These are phyloP conservation scores for Colletotrichum sp. DNA, from an alignment of 2,329 filamentous ascomycete species.

Conservation along the genomic window DNA sequence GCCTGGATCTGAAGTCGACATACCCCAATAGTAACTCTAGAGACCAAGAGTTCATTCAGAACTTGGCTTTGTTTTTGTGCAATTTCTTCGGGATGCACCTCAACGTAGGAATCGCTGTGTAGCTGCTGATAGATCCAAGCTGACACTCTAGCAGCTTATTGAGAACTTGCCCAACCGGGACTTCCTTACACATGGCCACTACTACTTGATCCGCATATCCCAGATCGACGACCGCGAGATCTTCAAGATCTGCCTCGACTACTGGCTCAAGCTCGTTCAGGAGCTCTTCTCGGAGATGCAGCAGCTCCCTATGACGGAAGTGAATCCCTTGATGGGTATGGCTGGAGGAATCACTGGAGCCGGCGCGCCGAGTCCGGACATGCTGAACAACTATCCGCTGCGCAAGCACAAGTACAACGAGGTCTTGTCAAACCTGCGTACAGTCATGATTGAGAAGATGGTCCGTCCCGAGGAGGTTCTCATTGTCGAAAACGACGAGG, in stretches of 20 bases:
- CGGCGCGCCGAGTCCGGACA: constrained; percentile 81
- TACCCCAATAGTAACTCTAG: constrained; percentile 90
- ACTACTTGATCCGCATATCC: constrained; percentile 96
- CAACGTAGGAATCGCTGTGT: constrained; percentile 56
- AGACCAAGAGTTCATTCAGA: constrained; percentile 98
- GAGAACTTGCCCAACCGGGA: constrained; percentile 96
- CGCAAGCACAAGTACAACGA: constrained; percentile 98
- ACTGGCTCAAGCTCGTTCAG: constrained; percentile 98
- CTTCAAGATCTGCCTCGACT: constrained; percentile 99
- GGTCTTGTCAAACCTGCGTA: constrained; percentile 89
- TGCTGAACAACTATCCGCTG: constrained; percentile 89
- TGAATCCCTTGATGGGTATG: constrained; percentile 88
- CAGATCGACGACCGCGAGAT: constrained; percentile 99
- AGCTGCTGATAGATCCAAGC: constrained; percentile 11
- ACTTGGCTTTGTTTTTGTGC: constrained; percentile 92
- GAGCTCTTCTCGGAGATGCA: constrained; percentile 99
- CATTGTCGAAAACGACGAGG: constrained; percentile 99
- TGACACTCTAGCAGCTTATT: constrained; percentile 66
- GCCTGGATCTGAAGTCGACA: constrained; percentile 87
- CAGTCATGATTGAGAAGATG: constrained; percentile 99
- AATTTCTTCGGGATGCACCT: constrained; percentile 97
- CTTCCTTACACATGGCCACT: constrained; percentile 94
- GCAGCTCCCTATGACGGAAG: constrained; percentile 87
- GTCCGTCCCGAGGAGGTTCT: constrained; percentile 96
- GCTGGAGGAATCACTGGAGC: constrained; percentile 74